Evolutionary conservation across 2,329 filamentous ascomycete genomes (phyloP).

Genomic region (Aspergillus pseudonomiae): DNA sequence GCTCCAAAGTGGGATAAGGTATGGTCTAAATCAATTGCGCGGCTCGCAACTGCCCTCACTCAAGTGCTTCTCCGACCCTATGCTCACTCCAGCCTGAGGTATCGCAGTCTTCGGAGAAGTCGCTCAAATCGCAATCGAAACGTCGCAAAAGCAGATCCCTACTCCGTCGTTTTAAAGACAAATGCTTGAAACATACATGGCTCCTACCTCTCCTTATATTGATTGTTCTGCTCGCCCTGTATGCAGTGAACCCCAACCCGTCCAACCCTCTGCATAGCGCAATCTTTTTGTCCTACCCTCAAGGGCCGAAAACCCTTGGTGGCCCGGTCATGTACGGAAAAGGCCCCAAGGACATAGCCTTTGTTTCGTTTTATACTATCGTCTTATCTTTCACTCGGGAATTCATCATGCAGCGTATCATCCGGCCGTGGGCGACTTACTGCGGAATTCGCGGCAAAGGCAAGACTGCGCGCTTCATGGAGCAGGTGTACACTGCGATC

Average conservation of each 20-base stretch:
- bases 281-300: conserved; percentile 86
- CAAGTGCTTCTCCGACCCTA: background rate
- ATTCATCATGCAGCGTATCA: conserved; percentile 89
- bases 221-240: conserved; percentile 65
- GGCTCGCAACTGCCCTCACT: background rate
- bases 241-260: conserved; percentile 73
- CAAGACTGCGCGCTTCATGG: conserved; percentile 92
- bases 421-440: conserved; percentile 73
- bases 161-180: conserved; percentile 47
- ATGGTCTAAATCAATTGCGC: conserved; percentile 10
- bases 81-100: conserved; percentile 22
- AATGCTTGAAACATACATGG: conserved; percentile 60
- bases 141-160: conserved; percentile 47
- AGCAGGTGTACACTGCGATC: conserved; percentile 90
- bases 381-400: conserved; percentile 92
- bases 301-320: conserved; percentile 57
- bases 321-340: conserved; percentile 77
- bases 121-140: conserved; percentile 43
- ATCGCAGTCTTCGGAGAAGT: conserved; percentile 32
- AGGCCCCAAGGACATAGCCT: conserved; percentile 81
- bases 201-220: conserved; percentile 70
- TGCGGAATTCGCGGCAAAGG: conserved; percentile 70
- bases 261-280: conserved; percentile 79
- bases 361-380: conserved; percentile 86
- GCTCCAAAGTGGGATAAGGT: conserved; percentile 36